These are phyloP conservation scores for Lepidium aucheri DNA, from an alignment of 345 rosid genomes.

Conservation along the genomic window DNA sequence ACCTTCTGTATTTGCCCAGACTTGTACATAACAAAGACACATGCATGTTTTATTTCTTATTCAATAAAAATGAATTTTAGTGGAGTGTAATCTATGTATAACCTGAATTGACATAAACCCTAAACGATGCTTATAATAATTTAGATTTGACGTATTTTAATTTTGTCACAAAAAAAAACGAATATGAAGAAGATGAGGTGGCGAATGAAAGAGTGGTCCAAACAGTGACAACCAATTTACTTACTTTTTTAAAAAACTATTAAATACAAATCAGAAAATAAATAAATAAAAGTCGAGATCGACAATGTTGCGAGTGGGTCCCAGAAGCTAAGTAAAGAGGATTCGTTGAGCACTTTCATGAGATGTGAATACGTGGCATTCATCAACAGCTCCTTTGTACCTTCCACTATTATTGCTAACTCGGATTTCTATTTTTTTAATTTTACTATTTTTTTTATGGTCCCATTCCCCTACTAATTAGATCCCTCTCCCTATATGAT, in stretches of 20 bases:
- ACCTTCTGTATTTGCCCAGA: conserved; percentile 15
- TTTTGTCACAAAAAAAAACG: not conserved
- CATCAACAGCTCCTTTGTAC: conserved; percentile 15
- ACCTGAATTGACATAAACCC: conserved; percentile 9
- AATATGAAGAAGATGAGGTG: conserved; percentile 24
- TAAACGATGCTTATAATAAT: not conserved
- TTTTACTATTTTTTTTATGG: conserved; percentile 1
- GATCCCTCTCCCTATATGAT: not conserved
- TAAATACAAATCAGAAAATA: not conserved
- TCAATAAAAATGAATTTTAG: not conserved
- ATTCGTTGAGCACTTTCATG: conserved; percentile 29
- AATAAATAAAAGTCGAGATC: conserved; percentile 17
- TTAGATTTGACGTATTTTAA: not conserved
- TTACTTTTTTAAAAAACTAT: not conserved
- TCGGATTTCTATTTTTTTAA: conserved; percentile 4
- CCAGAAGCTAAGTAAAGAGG: conserved; percentile 14
- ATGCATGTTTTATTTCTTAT: not conserved
- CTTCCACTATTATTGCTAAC: conserved; percentile 27
- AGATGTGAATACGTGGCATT: conserved; percentile 23
- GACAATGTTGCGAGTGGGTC: conserved; percentile 15
- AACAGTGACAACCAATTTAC: conserved; percentile 2
- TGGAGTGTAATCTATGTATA: conserved; percentile 2
- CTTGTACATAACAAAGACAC: conserved; percentile 24
- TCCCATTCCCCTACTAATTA: not conserved
- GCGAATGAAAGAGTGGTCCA: conserved; percentile 25